Evolutionary conservation across 2,329 filamentous ascomycete genomes (phyloP), one percentile per base, ranked within the genome.

Genomic region (Ophiocordyceps unilateralis): DNA sequence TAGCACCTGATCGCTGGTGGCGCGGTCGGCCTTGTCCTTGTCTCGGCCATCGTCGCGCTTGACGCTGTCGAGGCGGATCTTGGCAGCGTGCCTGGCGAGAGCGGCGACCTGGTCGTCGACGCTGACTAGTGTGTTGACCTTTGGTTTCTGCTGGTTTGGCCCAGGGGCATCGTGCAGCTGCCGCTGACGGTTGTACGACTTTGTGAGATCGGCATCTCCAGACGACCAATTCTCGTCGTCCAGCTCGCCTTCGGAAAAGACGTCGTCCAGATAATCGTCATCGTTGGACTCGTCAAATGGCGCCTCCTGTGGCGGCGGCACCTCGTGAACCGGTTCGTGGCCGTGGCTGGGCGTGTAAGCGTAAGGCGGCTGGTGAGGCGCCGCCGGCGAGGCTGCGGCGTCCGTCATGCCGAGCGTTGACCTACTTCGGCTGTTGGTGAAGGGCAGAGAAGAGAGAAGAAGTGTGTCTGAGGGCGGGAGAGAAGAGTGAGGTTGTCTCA

Each of bases 1-100:
- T 47, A 98, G 68, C 41, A 98, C 91, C 61, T 95, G 86, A 60
- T 98, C 91, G 52, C 78, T 86, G 14, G 91, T 98, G 42, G 91
- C 89, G 46, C 91, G 78, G 59, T 98, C 89, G 44, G 83, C 81
- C 69, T 91, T 93, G 62, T 95, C 88, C 60, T 84, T 86, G 46
- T 78, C 76, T 43, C 72, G 69, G 30, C 56, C 58, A 48, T 53
- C 58, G 48, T 53, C 54, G 28, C 68, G 64, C 57, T 72, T 75
- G 49, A 74, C 72, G 46, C 67, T 74, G 55, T 88, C 83, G 24
- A 95, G 72, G 41, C 81, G 77, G 51, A 96, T 83, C 65, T 93
- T 93, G 46, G 74, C 74, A 1, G 88, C 87, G 66, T 95, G 85
- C 51, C 81, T 81, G 26, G 85, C 78, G 32, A 96, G 70, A n/a